Conservation (phyloP, 345 rosid species). For the Sisymbrium altissimum region DNA sequence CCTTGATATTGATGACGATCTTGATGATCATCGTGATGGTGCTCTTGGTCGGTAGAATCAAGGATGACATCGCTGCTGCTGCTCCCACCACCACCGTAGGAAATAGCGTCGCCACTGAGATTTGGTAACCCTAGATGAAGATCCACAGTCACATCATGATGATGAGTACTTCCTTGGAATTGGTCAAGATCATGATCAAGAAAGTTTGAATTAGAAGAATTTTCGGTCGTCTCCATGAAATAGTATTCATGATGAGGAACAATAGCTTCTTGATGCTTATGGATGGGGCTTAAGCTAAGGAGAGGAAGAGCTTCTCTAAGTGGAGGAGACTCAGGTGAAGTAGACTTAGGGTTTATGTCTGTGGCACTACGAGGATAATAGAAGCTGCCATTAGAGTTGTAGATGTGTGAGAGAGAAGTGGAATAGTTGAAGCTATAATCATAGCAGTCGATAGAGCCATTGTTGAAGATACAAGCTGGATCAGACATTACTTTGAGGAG, state of each 20-base stretch:
- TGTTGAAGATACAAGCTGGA: slow-evolving; percentile 50
- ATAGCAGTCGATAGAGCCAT: slow-evolving; percentile 47
- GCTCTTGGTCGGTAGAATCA: slow-evolving; percentile 26
- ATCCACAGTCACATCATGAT: slow-evolving; percentile 58
- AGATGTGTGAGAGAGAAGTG: slow-evolving; percentile 35
- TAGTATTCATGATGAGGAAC: slow-evolving; percentile 40
- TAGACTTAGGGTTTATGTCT: slow-evolving; percentile 26
- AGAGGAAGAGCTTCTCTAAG: slow-evolving; percentile 87
- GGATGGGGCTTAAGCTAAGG: slow-evolving; percentile 67
- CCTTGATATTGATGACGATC: slow-evolving; percentile 39
- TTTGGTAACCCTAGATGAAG: slow-evolving; percentile 83
- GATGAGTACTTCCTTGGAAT: slow-evolving; percentile 32
- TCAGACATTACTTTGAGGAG: slow-evolving; percentile 52
- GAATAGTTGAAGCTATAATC: slow-evolving; percentile 42
- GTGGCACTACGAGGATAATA: slow-evolving; percentile 31
- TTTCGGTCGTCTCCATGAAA: slow-evolving; percentile 36
- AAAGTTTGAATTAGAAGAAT: slow-evolving; percentile 15
- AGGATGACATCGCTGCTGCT: slow-evolving; percentile 21
- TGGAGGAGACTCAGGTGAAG: slow-evolving; percentile 62
- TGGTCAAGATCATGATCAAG: slow-evolving; percentile 32
- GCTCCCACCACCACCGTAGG: slow-evolving; percentile 33
- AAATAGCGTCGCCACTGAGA: slow-evolving; percentile 20
- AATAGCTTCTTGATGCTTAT: slow-evolving; percentile 39
- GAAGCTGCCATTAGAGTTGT: slow-evolving; percentile 30
- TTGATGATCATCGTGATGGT: slow-evolving; percentile 27